Conservation (phyloP, 257 asterid genomes). For the Lavandula angustifolia region DNA sequence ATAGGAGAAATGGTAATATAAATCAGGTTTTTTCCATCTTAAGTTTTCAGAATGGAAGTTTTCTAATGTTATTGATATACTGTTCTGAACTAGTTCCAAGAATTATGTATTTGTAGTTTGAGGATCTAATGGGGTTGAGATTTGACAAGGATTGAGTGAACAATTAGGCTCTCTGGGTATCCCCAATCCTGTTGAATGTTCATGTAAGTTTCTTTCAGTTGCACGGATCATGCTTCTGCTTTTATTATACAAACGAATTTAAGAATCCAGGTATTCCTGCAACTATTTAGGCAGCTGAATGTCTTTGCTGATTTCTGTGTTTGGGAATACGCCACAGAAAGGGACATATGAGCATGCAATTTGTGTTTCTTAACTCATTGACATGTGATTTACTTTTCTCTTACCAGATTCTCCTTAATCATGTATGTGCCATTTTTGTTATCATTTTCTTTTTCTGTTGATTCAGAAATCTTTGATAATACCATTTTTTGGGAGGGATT, state of each 20-base stretch:
- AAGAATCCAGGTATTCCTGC: too few species aligned
- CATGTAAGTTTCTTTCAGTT: constrained; percentile 4
- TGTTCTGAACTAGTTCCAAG: constrained; percentile 10
- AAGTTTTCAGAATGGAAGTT: neutral
- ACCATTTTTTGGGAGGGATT: neutral
- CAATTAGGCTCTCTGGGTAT: neutral
- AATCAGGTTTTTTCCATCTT: neutral
- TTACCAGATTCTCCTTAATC: neutral
- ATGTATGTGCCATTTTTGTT: constrained; percentile 4
- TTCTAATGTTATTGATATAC: neutral
- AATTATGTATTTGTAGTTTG: neutral
- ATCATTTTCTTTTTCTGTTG: too few species aligned
- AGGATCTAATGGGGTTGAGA: neutral
- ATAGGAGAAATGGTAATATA: neutral
- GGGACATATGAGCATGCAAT: too few species aligned
- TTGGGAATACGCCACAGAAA: too few species aligned
- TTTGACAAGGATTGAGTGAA: constrained; percentile 1
- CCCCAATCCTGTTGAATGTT: neutral
- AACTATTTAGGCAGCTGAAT: too few species aligned
- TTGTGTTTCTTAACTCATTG: constrained; percentile 7
- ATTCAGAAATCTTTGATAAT: too few species aligned
- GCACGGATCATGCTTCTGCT: too few species aligned
- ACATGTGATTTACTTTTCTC: neutral
- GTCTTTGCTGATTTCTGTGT: too few species aligned
- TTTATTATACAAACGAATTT: too few species aligned